Evolutionary conservation across 805 yeast species (phyloP).

Genomic region (Candida nonsorbophila): DNA sequence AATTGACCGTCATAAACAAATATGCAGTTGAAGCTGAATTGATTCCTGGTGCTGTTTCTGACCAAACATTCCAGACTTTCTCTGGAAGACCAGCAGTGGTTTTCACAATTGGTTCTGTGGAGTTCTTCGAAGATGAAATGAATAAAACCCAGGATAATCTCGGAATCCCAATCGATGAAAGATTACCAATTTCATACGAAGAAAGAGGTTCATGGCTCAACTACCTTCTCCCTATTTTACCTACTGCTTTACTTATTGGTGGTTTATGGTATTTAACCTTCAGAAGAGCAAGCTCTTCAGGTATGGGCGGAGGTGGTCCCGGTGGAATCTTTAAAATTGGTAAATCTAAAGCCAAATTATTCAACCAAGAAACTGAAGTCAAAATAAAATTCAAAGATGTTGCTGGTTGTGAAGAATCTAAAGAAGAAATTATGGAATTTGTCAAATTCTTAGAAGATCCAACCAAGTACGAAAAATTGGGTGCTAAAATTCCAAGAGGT

Average conservation of each 20-base stretch:
- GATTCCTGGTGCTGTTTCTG: slow-evolving; percentile 38
- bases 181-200: slow-evolving; percentile 73
- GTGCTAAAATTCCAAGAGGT: slow-evolving; percentile 98
- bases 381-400: slow-evolving; percentile 89
- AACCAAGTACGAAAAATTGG: slow-evolving; percentile 80
- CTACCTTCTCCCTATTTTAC: slow-evolving; percentile 65
- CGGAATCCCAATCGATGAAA: slow-evolving; percentile 59
- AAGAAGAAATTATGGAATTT: slow-evolving; percentile 96
- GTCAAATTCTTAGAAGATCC: slow-evolving; percentile 92
- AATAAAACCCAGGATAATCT: slow-evolving; percentile 65
- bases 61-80: slow-evolving; percentile 32
- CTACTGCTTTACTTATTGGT: slow-evolving; percentile 76
- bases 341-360: slow-evolving; percentile 83
- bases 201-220: slow-evolving; percentile 64
- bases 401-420: slow-evolving; percentile 96
- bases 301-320: slow-evolving; percentile 60
- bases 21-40: slow-evolving; percentile 67
- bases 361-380: slow-evolving; percentile 88
- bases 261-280: slow-evolving; percentile 66
- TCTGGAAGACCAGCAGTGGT: slow-evolving; percentile 45
- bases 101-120: slow-evolving; percentile 86
- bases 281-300: slow-evolving; percentile 43
- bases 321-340: slow-evolving; percentile 84
- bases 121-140: slow-evolving; percentile 78
- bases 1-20: slow-evolving; percentile 68